Base-by-base conservation (phyloP, 331 rosid species). In the Pyracantha coccinea region DNA sequence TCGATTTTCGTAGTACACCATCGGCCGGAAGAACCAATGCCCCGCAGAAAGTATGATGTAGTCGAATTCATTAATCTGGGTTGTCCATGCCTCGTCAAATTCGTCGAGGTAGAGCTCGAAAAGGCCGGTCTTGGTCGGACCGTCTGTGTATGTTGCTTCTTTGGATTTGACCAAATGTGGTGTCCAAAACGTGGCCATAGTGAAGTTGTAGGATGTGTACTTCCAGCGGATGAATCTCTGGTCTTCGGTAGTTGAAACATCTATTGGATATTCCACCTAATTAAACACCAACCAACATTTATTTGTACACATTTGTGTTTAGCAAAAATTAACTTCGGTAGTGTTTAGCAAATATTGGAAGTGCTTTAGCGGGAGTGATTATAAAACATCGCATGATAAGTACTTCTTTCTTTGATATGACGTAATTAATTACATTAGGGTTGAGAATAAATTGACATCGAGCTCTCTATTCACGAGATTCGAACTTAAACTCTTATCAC, bases 221-320 rank as follows among this genome's bases (percentile, higher is more conserved):
- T 52, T 86, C 99, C 97, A 91, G 5, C 89, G 73, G 62, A 69
- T 87, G 86, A 82, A 90, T 14, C 72, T 59, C 9, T 85, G 83
- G n/a, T 87, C 95, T 29, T 47, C 16, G 16, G 79, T 74, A 64
- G 70, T 66, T 53, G 99, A 94, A 59, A 66, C 92, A 68, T 87
- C 96, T 24, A 90, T 78, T 0, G 99, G 99, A 89, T 91, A 94
- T 66, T 94, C 97, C 35, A 82, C 91, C 98, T 94, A 77, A 41
- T 45, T 14, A 27, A 31, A 38, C 4, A 59, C 55, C 16, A 21
- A 63, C 6, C 7, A 8, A 8, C n/a, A 27, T 27, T 27, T 15
- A 58, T 58, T 58, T 58, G 19, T 58, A 23, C 63, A 23, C 19
- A 23, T 58, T 5, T 23, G 64, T 58, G 57, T 50, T 50, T 50